These are phyloP conservation scores for Phylloporus rhodoxanthus DNA, from an alignment of 768 basidiomycete genomes.

Conservation along the genomic window DNA sequence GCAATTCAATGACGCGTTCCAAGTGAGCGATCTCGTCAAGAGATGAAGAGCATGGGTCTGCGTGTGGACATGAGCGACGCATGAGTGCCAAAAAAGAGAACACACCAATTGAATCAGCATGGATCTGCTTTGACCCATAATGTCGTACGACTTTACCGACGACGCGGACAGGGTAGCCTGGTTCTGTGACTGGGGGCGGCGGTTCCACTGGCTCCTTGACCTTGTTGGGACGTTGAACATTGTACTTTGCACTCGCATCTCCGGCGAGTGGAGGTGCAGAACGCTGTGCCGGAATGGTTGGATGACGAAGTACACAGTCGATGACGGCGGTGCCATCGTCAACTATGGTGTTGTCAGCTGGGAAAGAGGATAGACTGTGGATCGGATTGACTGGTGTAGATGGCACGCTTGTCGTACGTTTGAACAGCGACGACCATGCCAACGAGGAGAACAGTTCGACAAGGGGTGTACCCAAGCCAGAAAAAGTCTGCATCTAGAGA, in stretches of 20 bases:
- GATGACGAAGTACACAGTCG: conserved; percentile 52
- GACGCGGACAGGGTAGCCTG: conserved; percentile 45
- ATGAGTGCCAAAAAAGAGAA: neutral
- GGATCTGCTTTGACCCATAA: conserved; percentile 41
- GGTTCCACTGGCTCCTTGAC: conserved; percentile 8
- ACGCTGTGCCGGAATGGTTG: conserved; percentile 16
- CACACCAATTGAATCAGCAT: conserved; percentile 49
- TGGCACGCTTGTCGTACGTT: conserved; percentile 50
- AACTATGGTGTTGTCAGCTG: conserved; percentile 36
- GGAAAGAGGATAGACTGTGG: neutral
- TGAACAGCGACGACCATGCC: conserved; percentile 63
- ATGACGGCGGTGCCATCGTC: conserved; percentile 75
- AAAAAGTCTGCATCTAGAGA: conserved; percentile 52
- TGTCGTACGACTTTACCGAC: conserved; percentile 41
- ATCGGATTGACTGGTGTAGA: conserved; percentile 48
- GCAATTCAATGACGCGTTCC: conserved; percentile 46
- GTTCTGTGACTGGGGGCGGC: conserved; percentile 36
- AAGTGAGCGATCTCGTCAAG: conserved; percentile 62
- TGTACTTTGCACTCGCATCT: conserved; percentile 2
- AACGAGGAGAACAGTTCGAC: conserved; percentile 54
- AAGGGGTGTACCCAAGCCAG: conserved; percentile 69
- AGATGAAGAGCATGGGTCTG: conserved; percentile 42
- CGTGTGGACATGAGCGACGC: neutral
- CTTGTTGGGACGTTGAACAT: conserved; percentile 1
- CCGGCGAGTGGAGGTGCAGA: conserved; percentile 4